Evolutionary conservation across 805 yeast species (phyloP).

Genomic region (Candida ponderosae): DNA sequence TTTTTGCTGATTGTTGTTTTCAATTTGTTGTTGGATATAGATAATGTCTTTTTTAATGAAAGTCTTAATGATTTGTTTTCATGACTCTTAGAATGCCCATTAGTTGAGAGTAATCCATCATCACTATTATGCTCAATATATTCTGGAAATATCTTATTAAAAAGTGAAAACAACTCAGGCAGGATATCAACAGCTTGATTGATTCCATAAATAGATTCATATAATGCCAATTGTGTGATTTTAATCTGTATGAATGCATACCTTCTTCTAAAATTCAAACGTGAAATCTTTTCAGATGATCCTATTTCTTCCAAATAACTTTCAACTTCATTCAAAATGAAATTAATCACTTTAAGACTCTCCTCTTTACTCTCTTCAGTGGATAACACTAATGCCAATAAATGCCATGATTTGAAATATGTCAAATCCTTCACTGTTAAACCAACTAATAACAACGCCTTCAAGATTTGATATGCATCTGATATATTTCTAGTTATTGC

Average conservation of each 20-base stretch:
- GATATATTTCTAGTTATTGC: constrained; percentile 35
- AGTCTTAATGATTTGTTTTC: neutral
- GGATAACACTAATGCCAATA: constrained; percentile 56
- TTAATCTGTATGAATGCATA: constrained; percentile 59
- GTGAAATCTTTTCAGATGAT: constrained; percentile 5
- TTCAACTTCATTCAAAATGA: constrained; percentile 39
- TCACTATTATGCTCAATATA: neutral
- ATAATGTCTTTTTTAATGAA: neutral
- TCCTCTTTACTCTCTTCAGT: constrained; percentile 49
- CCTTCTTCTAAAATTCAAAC: constrained; percentile 17
- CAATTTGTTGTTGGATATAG: neutral
- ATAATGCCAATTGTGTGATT: constrained; percentile 65
- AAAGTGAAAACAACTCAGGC: constrained; percentile 58
- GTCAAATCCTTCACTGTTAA: constrained; percentile 33
- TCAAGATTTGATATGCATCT: constrained; percentile 38
- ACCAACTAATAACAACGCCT: constrained; percentile 28
- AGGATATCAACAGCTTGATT: constrained; percentile 53
- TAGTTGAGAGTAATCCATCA: constrained; percentile 1
- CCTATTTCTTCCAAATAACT: constrained; percentile 13
- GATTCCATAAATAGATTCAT: constrained; percentile 53
- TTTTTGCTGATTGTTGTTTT: constrained; percentile 7
- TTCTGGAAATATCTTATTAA: constrained; percentile 38
- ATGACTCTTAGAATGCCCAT: constrained; percentile 2
- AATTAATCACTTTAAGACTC: constrained; percentile 48
- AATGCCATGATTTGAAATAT: constrained; percentile 57